Conservation (phyloP, 768 basidiomycete genomes). For the Suillus weaverae region DNA sequence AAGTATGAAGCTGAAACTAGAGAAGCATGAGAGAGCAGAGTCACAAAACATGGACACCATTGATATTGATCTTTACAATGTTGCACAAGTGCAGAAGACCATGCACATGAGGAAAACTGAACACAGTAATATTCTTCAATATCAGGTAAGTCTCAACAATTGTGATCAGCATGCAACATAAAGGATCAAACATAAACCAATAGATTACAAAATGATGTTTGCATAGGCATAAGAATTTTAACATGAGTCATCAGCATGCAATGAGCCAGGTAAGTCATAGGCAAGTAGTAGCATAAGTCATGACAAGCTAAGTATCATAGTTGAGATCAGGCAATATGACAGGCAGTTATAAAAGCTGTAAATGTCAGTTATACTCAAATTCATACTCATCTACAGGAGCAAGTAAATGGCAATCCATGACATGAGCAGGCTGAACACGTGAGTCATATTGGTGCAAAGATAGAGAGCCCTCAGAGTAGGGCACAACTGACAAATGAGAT, state of each 20-base stretch:
- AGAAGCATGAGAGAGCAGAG: not conserved
- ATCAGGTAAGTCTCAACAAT: not conserved
- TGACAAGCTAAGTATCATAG: not conserved
- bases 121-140: not conserved
- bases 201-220: not conserved
- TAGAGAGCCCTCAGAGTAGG: constrained; percentile 1
- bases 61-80: not conserved
- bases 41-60: not conserved
- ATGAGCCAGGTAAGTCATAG: not conserved
- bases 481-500: not conserved
- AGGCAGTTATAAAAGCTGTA: not conserved
- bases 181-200: not conserved
- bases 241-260: not conserved
- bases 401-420: not conserved
- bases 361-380: constrained; percentile 1
- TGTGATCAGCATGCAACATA: not conserved
- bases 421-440: not conserved
- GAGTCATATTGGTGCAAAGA: not conserved
- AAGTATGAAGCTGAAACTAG: not conserved
- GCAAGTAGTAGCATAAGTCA: constrained; percentile 1
- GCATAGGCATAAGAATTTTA: constrained; percentile 1
- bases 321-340: not conserved
- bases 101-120: no score
- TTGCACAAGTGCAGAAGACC: not conserved
- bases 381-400: not conserved